phyloP scores from a whole-genome alignment of 2,329 filamentous ascomycete genomes.

The Ascochyta koolunga region DNA sequence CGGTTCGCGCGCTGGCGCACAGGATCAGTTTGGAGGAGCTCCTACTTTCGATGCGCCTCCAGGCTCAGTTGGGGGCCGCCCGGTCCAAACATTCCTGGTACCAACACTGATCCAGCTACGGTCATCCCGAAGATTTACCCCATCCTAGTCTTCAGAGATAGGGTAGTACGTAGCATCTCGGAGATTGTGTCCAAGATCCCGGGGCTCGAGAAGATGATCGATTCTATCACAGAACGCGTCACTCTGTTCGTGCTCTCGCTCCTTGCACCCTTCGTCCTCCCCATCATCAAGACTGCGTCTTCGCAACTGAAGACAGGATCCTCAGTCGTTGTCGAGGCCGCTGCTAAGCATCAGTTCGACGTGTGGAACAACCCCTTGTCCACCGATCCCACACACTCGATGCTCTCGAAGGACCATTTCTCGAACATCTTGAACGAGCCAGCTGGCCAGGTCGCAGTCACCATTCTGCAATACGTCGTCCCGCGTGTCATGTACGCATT shows the following conservation, averaged over 20 bases:
- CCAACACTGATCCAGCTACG: conserved; percentile 71
- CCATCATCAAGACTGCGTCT: conserved; percentile 86
- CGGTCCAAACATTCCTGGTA: conserved; percentile 69
- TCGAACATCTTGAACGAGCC: conserved; percentile 58
- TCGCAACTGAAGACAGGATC: conserved; percentile 86
- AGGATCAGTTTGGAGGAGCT: conserved; percentile 49
- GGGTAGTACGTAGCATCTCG: conserved; percentile 86
- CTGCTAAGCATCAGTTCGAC: conserved; percentile 57
- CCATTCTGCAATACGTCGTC: conserved; percentile 81
- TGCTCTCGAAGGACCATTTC: conserved; percentile 60
- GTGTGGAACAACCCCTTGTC: conserved; percentile 56
- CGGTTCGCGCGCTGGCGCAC: conserved; percentile 43
- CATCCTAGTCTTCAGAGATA: conserved; percentile 91
- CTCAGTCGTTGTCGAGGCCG: conserved; percentile 66
- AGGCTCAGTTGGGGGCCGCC: conserved; percentile 54
- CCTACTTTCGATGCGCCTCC: conserved; percentile 51
- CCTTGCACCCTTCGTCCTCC: conserved; percentile 87
- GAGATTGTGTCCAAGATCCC: conserved; percentile 89
- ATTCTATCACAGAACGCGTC: conserved; percentile 90
- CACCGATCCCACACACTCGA: conserved; percentile 58
- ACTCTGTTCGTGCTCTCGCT: conserved; percentile 91
- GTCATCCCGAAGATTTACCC: conserved; percentile 78
- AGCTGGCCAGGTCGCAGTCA: conserved; percentile 55
- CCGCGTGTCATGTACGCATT: conserved; percentile 90
- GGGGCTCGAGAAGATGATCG: conserved; percentile 84